Conservation (phyloP, 1,284 basidiomycete species). For the Gomphus bonarii region DNA sequence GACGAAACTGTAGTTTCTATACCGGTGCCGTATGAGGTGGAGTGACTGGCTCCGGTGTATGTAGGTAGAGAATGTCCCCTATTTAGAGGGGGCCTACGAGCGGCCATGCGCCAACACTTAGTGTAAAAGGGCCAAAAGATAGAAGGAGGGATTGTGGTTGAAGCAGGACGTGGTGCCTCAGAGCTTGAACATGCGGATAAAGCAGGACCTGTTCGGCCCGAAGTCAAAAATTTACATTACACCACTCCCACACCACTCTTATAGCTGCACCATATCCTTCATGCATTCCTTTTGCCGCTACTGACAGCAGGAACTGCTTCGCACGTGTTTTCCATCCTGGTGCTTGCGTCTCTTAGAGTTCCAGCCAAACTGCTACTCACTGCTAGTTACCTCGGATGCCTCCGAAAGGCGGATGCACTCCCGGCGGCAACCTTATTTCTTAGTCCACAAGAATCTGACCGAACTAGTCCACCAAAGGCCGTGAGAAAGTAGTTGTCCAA, state of each 20-base stretch:
- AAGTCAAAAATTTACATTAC: background rate
- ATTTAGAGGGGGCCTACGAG: constrained; percentile 2
- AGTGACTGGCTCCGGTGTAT: background rate
- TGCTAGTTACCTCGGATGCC: background rate
- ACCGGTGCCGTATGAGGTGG: background rate
- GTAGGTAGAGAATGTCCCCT: constrained; percentile 5
- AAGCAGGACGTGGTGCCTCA: background rate
- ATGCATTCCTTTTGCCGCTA: background rate
- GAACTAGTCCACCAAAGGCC: too few species aligned
- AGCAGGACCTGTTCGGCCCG: constrained; percentile 1
- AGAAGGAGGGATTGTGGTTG: constrained; percentile 1
- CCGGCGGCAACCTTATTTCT: background rate
- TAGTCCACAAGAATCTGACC: background rate
- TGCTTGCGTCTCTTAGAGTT: background rate
- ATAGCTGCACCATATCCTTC: background rate
- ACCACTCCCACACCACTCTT: background rate
- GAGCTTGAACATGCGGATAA: background rate
- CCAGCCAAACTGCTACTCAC: background rate
- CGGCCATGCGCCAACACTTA: constrained; percentile 2
- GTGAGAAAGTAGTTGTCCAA: too few species aligned
- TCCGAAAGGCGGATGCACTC: background rate
- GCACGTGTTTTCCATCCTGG: background rate
- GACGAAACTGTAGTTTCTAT: constrained; percentile 4
- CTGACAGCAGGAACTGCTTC: background rate
- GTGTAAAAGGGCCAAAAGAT: background rate